Evolutionary conservation across 371 early-diverging fungal species (phyloP).

Genomic region (Conidiobolus incongruus): DNA sequence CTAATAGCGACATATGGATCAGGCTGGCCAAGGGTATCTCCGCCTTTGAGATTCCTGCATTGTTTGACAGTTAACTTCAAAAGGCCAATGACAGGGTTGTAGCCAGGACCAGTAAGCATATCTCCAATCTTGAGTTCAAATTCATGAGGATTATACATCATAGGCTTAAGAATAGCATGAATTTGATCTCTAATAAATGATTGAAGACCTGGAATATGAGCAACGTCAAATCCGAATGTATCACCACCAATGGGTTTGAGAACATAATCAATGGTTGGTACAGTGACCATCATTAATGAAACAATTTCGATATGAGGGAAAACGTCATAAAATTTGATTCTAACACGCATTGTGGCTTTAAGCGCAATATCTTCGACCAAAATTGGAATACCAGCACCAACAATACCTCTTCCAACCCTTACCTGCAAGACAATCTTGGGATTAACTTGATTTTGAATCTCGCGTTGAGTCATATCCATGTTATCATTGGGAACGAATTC

Average conservation of each 20-base stretch:
- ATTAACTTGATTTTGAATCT: constrained; percentile 39
- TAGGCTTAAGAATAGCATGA: constrained; percentile 42
- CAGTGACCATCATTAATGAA: constrained; percentile 67
- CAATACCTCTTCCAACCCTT: constrained; percentile 67
- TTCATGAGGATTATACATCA: constrained; percentile 70
- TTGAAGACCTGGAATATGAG: constrained; percentile 54
- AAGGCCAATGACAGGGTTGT: constrained; percentile 62
- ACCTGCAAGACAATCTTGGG: constrained; percentile 87
- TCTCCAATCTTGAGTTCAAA: constrained; percentile 62
- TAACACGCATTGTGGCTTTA: constrained; percentile 53
- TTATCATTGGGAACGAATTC: constrained; percentile 68
- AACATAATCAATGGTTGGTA: constrained; percentile 82
- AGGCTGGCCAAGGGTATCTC: constrained; percentile 49
- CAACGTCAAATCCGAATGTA: constrained; percentile 62
- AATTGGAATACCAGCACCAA: constrained; percentile 86
- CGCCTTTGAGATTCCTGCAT: constrained; percentile 50
- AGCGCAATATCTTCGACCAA: constrained; percentile 85
- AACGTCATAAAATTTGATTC: constrained; percentile 52
- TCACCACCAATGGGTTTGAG: constrained; percentile 82
- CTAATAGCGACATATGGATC: constrained; percentile 62
- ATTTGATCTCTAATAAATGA: constrained; percentile 60
- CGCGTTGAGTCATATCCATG: constrained; percentile 29
- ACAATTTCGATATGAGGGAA: constrained; percentile 78
- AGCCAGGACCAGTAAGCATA: constrained; percentile 36
- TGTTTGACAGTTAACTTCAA: constrained; percentile 52